Conservation (phyloP, 495 filamentous ascomycete species). For the Penicillium argentinense region DNA sequence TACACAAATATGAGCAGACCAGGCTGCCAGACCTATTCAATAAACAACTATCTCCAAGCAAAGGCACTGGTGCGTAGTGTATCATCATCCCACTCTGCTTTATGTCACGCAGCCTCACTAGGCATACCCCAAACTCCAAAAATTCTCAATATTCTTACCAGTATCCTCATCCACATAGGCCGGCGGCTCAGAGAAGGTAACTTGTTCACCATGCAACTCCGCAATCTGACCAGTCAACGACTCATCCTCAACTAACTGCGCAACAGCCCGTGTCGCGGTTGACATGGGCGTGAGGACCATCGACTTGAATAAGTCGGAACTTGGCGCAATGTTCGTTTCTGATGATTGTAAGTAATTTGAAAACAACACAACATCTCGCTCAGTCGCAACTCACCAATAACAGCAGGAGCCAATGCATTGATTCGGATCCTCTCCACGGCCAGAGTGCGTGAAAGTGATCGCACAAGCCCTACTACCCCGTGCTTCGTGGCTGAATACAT, state of each 20-base stretch:
- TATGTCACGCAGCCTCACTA: no score
- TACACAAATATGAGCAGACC: no score
- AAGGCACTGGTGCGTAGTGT: no score
- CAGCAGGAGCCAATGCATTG: conserved; percentile 54
- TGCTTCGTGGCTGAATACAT: conserved; percentile 54
- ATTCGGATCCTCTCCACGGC: conserved; percentile 47
- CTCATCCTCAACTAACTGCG: conserved; percentile 39
- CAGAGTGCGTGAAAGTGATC: conserved; percentile 42
- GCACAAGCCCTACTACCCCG: conserved; percentile 51
- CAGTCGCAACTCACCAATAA: conserved; percentile 49
- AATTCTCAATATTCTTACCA: conserved; percentile 47
- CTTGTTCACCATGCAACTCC: conserved; percentile 55
- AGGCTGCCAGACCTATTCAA: no score
- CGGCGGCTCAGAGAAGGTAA: conserved; percentile 48
- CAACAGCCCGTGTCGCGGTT: conserved; percentile 46
- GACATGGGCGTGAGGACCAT: conserved; percentile 56
- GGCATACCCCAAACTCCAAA: conserved; percentile 46
- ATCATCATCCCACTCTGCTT: no score
- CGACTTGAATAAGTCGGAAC: conserved; percentile 42
- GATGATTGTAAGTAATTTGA: no score
- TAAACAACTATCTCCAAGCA: no score
- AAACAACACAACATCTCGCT: no score
- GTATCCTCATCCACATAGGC: conserved; percentile 54
- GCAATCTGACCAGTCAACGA: conserved; percentile 46
- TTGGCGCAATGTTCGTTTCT: conserved; percentile 51